phyloP scores from a whole-genome alignment of 345 rosid species.

The Citrus inodora region DNA sequence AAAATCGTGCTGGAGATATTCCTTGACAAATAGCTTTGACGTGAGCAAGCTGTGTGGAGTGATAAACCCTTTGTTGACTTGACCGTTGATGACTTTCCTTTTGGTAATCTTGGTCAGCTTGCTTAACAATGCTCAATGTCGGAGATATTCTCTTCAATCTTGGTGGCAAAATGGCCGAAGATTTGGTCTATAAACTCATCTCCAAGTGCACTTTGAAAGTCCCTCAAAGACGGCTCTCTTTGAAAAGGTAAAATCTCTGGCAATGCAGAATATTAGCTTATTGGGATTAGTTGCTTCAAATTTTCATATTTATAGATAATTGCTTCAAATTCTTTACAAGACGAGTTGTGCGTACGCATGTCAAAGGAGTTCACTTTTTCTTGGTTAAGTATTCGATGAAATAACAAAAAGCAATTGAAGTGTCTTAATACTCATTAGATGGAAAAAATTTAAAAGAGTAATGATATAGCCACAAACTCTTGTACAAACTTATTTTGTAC shows the following conservation, averaged over 20 bases:
- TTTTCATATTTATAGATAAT: not conserved
- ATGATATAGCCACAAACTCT: too few species aligned
- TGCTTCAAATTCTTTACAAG: constrained; percentile 9
- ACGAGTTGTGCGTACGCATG: not conserved
- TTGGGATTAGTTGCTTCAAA: not conserved
- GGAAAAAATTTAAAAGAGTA: too few species aligned
- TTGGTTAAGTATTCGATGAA: constrained; percentile 7
- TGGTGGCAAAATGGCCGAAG: not conserved
- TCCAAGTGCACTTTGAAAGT: constrained; percentile 13
- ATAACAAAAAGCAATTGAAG: not conserved
- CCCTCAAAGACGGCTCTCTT: constrained; percentile 22
- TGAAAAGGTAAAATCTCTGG: not conserved
- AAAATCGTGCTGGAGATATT: too few species aligned
- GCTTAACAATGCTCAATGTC: not conserved
- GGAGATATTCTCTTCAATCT: not conserved
- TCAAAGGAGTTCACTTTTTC: constrained; percentile 20
- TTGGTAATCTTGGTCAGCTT: too few species aligned
- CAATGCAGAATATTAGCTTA: not conserved
- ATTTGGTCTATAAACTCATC: not conserved
- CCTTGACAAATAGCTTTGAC: too few species aligned
- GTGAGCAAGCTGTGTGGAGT: too few species aligned
- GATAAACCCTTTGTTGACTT: too few species aligned
- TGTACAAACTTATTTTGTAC: too few species aligned
- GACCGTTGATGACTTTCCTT: too few species aligned
- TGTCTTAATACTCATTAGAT: too few species aligned